Percentiles rank a stretch among this genome's conserved stretches.
Evolutionary conservation across 306 rosid genomes (phyloP).

Genomic region (Potentilla sterilis): DNA sequence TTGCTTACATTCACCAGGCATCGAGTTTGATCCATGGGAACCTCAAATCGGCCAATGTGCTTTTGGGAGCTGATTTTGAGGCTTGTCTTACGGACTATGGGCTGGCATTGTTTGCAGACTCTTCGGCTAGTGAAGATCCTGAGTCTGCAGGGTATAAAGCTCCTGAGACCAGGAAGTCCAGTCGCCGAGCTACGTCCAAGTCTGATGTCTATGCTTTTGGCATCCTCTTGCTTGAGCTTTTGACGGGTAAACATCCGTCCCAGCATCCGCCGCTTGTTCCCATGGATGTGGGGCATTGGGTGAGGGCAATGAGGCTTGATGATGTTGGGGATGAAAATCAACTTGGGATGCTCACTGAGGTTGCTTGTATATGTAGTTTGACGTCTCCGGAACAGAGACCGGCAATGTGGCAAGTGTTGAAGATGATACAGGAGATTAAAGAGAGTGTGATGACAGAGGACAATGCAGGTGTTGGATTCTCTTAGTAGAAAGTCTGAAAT

Average conservation of each 20-base stretch:
- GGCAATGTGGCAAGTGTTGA: slow-evolving; percentile 84
- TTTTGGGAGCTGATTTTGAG: slow-evolving; percentile 84
- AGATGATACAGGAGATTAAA: slow-evolving; percentile 87
- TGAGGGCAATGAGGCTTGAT: slow-evolving; percentile 74
- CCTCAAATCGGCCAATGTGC: slow-evolving; percentile 81
- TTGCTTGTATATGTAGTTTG: slow-evolving; percentile 74
- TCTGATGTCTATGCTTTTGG: slow-evolving; percentile 81
- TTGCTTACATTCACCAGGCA: slow-evolving; percentile 75
- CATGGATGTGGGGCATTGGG: slow-evolving; percentile 72
- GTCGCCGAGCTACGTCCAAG: slow-evolving; percentile 48
- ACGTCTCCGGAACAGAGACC: slow-evolving; percentile 97
- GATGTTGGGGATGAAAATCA: slow-evolving; percentile 59
- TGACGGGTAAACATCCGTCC: slow-evolving; percentile 85
- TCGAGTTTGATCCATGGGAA: slow-evolving; percentile 73
- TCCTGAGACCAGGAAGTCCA: slow-evolving; percentile 66
- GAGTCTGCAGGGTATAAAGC: slow-evolving; percentile 64
- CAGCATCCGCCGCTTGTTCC: slow-evolving; percentile 79
- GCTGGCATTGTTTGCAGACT: slow-evolving; percentile 50
- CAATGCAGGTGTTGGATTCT: slow-evolving; percentile 23
- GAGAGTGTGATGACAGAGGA: slow-evolving; percentile 55
- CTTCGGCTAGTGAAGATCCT: slow-evolving; percentile 51
- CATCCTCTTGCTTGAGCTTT: slow-evolving; percentile 74
- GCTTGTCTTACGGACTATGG: slow-evolving; percentile 82
- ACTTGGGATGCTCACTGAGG: slow-evolving; percentile 86
- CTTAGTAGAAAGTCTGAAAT: slow-evolving; percentile 26